Evolutionary conservation across 306 rosid genomes (phyloP), one percentile per base, ranked within the genome.

Genomic region (Fagus crenata): DNA sequence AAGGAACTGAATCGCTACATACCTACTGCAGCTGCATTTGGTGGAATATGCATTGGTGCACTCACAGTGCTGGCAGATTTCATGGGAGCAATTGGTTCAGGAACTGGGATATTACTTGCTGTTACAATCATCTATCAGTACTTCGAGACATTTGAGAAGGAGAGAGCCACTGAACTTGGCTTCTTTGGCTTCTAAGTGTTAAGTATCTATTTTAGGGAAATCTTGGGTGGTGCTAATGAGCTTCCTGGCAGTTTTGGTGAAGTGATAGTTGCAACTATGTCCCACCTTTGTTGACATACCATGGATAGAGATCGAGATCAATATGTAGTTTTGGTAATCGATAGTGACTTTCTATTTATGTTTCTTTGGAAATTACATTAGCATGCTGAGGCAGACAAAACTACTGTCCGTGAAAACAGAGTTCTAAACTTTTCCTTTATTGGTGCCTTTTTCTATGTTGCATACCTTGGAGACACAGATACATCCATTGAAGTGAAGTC

Each of bases 41-140:
- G 93, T 55, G 94, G 97, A 65, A 83, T 91, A 15, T 88, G 97
- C 84, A 89, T 91, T 0, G 92, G 97, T 72, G 94, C 92, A 11
- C 69, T 91, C 54, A 89, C 97, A 1, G 93, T 89, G 85, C 61
- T 88, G 83, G 94, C 93, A 0, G 96, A 89, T 79, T 86, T 91
- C 74, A 87, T 85, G 92, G 96, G 92, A 0, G 92, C 93, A 41
- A 89, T 88, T 41, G 94, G 94, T 5, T 86, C 91, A 2, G 94
- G 94, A 46, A 89, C 93, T 1, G 91, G 94, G 18, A 85, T 85
- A 49, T 77, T 89, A 4, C 91, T 92, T 64, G 97, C 94, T 1
- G 93, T 87, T 32, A 91, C 94, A 28, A 88, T 86, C 84, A 85
- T 91, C 7, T 89, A 89, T 60, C 89, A 89, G 69, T 89, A 82